Evolutionary conservation across 495 filamentous ascomycete genomes (phyloP).

Genomic region (Penicillium parvum): DNA sequence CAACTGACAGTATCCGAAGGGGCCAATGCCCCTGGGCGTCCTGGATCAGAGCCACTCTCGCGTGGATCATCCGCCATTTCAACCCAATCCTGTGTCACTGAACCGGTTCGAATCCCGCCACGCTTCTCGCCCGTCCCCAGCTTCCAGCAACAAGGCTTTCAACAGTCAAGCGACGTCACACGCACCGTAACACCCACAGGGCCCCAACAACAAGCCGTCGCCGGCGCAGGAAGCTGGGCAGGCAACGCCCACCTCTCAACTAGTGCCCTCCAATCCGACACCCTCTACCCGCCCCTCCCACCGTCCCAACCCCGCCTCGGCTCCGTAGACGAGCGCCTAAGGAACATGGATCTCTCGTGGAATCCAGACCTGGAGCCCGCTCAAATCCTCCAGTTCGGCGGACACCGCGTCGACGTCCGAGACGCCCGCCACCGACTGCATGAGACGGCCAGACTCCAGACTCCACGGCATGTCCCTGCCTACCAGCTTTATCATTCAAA

Average conservation of each 20-base stretch:
- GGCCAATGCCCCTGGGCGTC: conserved; percentile 21
- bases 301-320: conserved; percentile 6
- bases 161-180: conserved; percentile 3
- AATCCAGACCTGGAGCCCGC: conserved; percentile 11
- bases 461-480: conserved; percentile 16
- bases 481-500: conserved; percentile 32
- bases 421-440: conserved; percentile 24
- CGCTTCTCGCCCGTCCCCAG: conserved; percentile 24
- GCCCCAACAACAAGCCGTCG: conserved; percentile 18
- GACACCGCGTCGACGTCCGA: conserved; percentile 32
- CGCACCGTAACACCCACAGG: conserved; percentile 6
- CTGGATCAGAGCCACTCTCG: conserved; percentile 28
- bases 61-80: conserved; percentile 33
- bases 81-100: conserved; percentile 39
- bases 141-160: too few relatives aligned
- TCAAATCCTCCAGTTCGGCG: conserved; percentile 23
- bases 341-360: conserved; percentile 16
- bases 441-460: conserved; percentile 15
- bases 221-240: conserved; percentile 23
- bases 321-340: conserved; percentile 22
- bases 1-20: conserved; percentile 12
- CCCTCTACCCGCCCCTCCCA: conserved; percentile 11
- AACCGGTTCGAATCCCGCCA: conserved; percentile 30
- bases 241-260: conserved; percentile 5
- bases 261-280: conserved; percentile 24